phyloP scores from a whole-genome alignment of 768 basidiomycete genomes.

The Filobasidium wieringae region DNA sequence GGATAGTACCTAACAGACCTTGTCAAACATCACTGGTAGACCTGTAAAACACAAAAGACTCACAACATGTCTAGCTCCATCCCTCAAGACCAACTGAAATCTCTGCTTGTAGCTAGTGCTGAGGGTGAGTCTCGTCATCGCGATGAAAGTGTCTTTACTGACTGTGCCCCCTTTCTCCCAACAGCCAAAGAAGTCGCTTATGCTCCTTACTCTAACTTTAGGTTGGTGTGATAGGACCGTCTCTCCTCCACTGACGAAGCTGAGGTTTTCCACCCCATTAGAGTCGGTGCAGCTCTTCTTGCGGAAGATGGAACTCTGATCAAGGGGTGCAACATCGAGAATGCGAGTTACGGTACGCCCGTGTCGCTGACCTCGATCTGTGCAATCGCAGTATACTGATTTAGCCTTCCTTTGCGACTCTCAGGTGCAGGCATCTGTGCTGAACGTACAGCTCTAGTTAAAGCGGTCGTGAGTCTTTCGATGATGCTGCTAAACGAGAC shows the following conservation, averaged over 20 bases:
- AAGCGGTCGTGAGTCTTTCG: slow-evolving; percentile 60
- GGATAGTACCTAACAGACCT: no score
- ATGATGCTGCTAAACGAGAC: background rate
- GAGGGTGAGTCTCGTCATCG: background rate
- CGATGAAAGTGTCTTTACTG: background rate
- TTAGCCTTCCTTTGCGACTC: no score
- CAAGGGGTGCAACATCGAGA: slow-evolving; percentile 85
- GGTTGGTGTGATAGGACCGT: slow-evolving; percentile 40
- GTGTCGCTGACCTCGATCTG: no score
- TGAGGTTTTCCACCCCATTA: background rate
- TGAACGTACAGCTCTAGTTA: slow-evolving; percentile 87
- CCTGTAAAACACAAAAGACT: no score
- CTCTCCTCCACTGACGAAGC: background rate
- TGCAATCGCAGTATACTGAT: no score
- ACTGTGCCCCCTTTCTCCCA: background rate
- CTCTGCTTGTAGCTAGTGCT: background rate
- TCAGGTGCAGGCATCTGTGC: slow-evolving; percentile 84
- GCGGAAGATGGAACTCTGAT: slow-evolving; percentile 56
- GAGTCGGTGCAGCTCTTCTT: slow-evolving; percentile 75
- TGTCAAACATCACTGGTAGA: no score
- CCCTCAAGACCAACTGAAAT: background rate
- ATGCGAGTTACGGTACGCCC: slow-evolving; percentile 68
- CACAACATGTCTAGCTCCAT: no score
- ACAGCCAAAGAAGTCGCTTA: slow-evolving; percentile 54
- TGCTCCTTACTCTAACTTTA: slow-evolving; percentile 78